Evolutionary conservation across 768 basidiomycete genomes (phyloP).

Genomic region (Suillus americanus): DNA sequence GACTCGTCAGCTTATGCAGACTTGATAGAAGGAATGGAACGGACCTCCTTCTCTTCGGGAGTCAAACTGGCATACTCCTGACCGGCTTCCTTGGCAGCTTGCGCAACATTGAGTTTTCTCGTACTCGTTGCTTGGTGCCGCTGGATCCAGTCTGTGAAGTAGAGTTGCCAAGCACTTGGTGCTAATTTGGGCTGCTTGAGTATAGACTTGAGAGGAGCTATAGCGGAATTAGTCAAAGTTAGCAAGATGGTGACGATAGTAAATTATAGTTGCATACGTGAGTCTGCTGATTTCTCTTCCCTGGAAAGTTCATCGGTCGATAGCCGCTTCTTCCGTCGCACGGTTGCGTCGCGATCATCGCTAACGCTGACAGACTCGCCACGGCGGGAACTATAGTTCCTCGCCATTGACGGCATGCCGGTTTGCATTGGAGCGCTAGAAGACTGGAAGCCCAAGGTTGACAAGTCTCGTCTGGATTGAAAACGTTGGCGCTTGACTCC

Average conservation of each 20-base stretch:
- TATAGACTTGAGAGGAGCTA: slow-evolving; percentile 71
- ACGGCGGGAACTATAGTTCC: slow-evolving; percentile 59
- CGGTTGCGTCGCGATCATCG: slow-evolving; percentile 73
- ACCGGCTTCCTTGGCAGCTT: slow-evolving; percentile 93
- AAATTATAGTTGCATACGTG: slow-evolving; percentile 41
- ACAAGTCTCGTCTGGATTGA: slow-evolving; percentile 39
- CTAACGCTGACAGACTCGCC: slow-evolving; percentile 62
- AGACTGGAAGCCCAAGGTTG: slow-evolving; percentile 61
- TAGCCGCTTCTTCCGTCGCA: slow-evolving; percentile 57
- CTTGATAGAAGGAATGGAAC: slow-evolving; percentile 28
- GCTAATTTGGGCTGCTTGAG: slow-evolving; percentile 89
- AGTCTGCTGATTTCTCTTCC: slow-evolving; percentile 45
- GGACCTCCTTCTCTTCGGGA: slow-evolving; percentile 81
- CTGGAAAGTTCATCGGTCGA: slow-evolving; percentile 34
- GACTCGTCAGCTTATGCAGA: slow-evolving; percentile 13
- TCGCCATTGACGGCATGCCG: slow-evolving; percentile 47
- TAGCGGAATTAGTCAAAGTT: slow-evolving; percentile 28
- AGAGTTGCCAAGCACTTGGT: slow-evolving; percentile 94
- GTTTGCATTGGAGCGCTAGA: slow-evolving; percentile 66
- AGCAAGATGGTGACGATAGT: slow-evolving; percentile 29
- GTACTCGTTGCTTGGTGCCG: slow-evolving; percentile 75
- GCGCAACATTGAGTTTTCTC: slow-evolving; percentile 91
- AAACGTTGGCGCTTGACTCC: slow-evolving; percentile 39
- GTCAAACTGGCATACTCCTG: slow-evolving; percentile 82
- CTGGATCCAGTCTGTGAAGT: slow-evolving; percentile 95